Percentiles rank a stretch among this genome's conserved stretches.
These are phyloP conservation scores for Thalia dealbata DNA, from an alignment of 176 grass and related monocot genomes.

Conservation along the genomic window DNA sequence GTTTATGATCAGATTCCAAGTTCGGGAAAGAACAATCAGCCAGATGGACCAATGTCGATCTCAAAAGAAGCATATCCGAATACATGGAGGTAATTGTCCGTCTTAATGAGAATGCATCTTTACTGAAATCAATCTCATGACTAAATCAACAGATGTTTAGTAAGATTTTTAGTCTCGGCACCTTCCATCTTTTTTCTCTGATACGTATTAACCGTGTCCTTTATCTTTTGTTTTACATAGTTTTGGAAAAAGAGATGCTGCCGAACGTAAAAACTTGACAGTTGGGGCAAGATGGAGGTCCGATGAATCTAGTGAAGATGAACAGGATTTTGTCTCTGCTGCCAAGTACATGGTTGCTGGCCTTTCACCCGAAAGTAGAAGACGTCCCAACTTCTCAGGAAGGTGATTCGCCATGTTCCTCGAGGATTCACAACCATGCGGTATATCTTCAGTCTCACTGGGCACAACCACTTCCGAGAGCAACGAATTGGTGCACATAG, in stretches of 20 bases:
- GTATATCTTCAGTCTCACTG: neutral
- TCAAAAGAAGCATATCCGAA: neutral
- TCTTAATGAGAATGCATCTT: neutral
- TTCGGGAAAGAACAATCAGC: neutral
- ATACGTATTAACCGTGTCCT: neutral
- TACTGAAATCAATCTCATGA: neutral
- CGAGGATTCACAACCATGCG: neutral
- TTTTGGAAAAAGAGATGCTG: conserved; percentile 17
- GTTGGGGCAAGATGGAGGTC: conserved; percentile 66
- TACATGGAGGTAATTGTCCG: conserved; percentile 1
- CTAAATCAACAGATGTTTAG: neutral
- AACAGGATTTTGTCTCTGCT: conserved; percentile 23
- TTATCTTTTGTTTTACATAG: conserved; percentile 20
- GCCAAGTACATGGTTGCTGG: conserved; percentile 16
- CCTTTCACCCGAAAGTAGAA: conserved; percentile 29
- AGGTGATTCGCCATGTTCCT: conserved; percentile 17
- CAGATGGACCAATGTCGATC: neutral
- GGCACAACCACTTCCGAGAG: neutral
- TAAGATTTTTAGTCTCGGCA: neutral
- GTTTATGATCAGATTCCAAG: conserved; percentile 7
- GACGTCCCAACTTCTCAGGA: conserved; percentile 32
- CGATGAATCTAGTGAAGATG: conserved; percentile 65
- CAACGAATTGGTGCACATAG: neutral
- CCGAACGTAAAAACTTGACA: conserved; percentile 19
- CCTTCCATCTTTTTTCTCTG: neutral